Conservation (phyloP, 495 filamentous ascomycete species). For the Hypoxylon fragiforme region DNA sequence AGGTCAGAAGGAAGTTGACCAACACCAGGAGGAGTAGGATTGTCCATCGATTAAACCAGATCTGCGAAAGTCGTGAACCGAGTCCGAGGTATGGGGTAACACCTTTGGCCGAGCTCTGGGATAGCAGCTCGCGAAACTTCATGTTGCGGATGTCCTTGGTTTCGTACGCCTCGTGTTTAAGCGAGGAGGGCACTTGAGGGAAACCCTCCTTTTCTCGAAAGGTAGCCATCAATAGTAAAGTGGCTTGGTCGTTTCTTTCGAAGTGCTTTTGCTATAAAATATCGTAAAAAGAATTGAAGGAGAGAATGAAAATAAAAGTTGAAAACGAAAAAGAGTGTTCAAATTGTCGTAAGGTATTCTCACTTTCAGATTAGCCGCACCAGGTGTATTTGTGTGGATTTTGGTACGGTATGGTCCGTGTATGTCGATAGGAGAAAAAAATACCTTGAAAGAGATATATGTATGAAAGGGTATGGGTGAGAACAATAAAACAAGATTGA, state of each 20-base stretch:
- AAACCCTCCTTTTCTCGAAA: slow-evolving; percentile 36
- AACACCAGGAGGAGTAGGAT: slow-evolving; percentile 84
- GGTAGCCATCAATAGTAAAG: slow-evolving; percentile 13
- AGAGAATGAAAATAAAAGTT: neutral
- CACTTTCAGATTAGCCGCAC: slow-evolving; percentile 3
- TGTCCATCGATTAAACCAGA: slow-evolving; percentile 98
- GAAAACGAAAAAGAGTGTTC: slow-evolving; percentile 6
- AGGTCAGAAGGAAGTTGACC: slow-evolving; percentile 74
- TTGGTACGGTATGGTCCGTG: slow-evolving; percentile 11
- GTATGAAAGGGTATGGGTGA: slow-evolving; percentile 13
- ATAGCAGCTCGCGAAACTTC: slow-evolving; percentile 29
- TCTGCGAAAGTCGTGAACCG: slow-evolving; percentile 84
- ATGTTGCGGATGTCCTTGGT: slow-evolving; percentile 28
- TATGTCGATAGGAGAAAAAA: slow-evolving; percentile 4
- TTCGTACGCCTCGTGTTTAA: slow-evolving; percentile 29
- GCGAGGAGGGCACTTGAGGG: slow-evolving; percentile 33
- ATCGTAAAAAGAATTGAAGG: slow-evolving; percentile 2
- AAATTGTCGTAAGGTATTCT: slow-evolving; percentile 3
- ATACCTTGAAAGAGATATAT: slow-evolving; percentile 21
- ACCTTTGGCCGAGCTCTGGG: slow-evolving; percentile 32
- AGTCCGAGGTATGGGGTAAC: slow-evolving; percentile 94
- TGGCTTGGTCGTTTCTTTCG: slow-evolving; percentile 2
- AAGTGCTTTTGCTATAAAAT: slow-evolving; percentile 1
- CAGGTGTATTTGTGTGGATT: slow-evolving; percentile 10
- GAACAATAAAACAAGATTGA: slow-evolving; percentile 5